A percentile compares a stretch with the other conserved stretches of the same genome.
phyloP scores from a whole-genome alignment of 2,329 filamentous ascomycete genomes.

The Diaporthe humulicola region DNA sequence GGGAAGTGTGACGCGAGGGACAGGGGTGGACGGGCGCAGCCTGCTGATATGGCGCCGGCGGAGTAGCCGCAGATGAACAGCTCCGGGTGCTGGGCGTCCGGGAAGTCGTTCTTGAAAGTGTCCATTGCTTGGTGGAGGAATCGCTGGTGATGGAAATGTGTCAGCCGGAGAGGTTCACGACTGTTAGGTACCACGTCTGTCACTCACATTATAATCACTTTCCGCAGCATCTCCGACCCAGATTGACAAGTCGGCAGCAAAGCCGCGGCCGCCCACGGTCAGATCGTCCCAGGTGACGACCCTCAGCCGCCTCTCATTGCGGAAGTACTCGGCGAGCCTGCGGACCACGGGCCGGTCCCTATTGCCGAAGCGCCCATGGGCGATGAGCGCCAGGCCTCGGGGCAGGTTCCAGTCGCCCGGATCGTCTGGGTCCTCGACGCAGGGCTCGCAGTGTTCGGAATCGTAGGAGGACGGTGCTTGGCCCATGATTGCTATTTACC shows the following conservation, averaged over 20 bases:
- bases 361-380: not conserved
- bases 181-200: too few species aligned
- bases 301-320: not conserved
- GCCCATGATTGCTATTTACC: not conserved
- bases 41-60: not conserved
- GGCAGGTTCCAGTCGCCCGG: too few species aligned
- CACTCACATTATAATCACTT: not conserved
- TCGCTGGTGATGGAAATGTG: not conserved
- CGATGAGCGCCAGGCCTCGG: not conserved
- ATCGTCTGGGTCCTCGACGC: not conserved
- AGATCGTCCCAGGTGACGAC: not conserved
- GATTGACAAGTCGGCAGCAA: not conserved
- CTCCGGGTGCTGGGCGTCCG: not conserved
- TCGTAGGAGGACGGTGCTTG: not conserved
- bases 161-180: not conserved
- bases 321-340: not conserved
- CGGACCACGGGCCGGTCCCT: not conserved
- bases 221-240: not conserved
- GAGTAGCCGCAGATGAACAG: not conserved
- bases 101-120: not conserved
- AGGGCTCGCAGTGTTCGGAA: not conserved
- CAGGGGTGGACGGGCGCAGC: not conserved
- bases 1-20: not conserved
- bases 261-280: not conserved
- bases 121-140: not conserved